Evolutionary conservation across 23 red algal species (phyloP).

Genomic region (Gracilaria caudata): DNA sequence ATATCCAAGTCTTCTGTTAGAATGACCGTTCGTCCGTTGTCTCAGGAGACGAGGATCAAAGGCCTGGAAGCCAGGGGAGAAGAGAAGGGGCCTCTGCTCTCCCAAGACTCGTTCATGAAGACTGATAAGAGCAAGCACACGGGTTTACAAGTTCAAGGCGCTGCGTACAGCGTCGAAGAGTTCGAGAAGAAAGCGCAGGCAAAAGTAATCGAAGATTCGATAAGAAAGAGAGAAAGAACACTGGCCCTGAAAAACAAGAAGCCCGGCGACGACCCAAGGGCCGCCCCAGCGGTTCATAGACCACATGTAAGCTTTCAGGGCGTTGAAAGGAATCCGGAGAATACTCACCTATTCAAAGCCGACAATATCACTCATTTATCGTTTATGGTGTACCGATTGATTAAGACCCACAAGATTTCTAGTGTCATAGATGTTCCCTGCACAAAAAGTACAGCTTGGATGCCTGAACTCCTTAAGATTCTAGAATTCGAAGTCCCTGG

Average conservation of each 20-base stretch:
- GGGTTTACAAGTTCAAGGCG: background rate
- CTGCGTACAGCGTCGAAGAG: constrained; percentile 26
- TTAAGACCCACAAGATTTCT: constrained; percentile 60
- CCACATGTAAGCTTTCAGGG: constrained; percentile 37
- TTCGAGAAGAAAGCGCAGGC: constrained; percentile 29
- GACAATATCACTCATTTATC: constrained; percentile 74
- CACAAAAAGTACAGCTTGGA: constrained; percentile 50
- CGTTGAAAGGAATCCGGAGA: constrained; percentile 31
- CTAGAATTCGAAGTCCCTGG: constrained; percentile 72
- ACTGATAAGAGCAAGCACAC: no score
- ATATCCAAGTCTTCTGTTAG: constrained; percentile 7
- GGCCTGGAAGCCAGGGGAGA: background rate
- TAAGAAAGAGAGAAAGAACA: constrained; percentile 31
- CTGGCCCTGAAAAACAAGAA: background rate
- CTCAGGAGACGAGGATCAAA: no score
- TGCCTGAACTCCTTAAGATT: constrained; percentile 54
- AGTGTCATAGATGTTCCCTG: constrained; percentile 70
- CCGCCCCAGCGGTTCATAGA: background rate
- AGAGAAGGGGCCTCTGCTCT: background rate
- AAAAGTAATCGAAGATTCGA: constrained; percentile 32
- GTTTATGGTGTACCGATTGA: constrained; percentile 67
- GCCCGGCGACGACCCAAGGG: background rate
- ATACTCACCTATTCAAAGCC: constrained; percentile 32
- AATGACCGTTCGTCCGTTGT: background rate
- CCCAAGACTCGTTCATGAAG: background rate